Conservation (phyloP, 805 yeast genomes). For the Lachancea kluyveri region DNA sequence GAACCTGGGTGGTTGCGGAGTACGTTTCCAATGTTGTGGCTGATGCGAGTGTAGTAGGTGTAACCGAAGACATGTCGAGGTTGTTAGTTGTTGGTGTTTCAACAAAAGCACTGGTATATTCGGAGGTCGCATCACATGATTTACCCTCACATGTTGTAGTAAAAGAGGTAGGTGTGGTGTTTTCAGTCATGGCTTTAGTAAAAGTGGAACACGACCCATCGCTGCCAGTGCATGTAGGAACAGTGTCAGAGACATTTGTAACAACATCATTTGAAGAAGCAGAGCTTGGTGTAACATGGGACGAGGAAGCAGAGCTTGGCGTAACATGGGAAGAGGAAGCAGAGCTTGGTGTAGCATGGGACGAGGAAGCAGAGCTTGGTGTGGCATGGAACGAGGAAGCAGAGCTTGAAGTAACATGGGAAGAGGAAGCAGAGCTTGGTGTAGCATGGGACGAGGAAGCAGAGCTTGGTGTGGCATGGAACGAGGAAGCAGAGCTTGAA, state of each 20-base stretch:
- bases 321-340: constrained; percentile 5
- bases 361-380: constrained; percentile 16
- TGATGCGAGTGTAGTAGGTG: too few species aligned
- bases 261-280: constrained; percentile 7
- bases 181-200: too few species aligned
- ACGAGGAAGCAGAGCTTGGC: constrained; percentile 1
- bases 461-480: constrained; percentile 16
- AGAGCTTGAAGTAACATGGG: constrained; percentile 13
- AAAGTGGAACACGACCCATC: too few species aligned
- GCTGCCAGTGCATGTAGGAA: constrained; percentile 9
- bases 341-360: constrained; percentile 4
- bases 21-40: too few species aligned
- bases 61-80: too few species aligned
- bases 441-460: constrained; percentile 10
- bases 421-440: constrained; percentile 10
- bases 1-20: constrained; percentile 1
- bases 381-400: constrained; percentile 13
- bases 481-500: constrained; percentile 11
- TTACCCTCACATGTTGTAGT: too few species aligned
- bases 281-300: neutral
- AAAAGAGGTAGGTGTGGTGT: too few species aligned
- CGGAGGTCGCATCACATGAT: too few species aligned
- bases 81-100: too few species aligned
- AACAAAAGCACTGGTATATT: too few species aligned
- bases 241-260: constrained; percentile 14